Conservation (phyloP, 805 yeast genomes). For the Nakazawaea sp. region DNA sequence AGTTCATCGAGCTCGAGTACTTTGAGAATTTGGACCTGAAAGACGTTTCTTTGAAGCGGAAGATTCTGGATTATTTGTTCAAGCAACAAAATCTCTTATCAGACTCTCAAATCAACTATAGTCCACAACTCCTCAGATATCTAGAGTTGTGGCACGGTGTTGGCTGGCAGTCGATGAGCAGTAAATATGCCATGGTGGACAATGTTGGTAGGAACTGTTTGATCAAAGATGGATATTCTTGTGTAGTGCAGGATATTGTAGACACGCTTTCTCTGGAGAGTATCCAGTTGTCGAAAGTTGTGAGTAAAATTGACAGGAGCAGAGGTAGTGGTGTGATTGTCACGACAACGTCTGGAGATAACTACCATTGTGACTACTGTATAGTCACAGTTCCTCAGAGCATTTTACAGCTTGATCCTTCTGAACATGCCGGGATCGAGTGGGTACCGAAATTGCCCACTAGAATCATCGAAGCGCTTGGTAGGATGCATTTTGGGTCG, state of each 20-base stretch:
- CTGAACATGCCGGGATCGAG: constrained; percentile 35
- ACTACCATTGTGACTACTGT: constrained; percentile 41
- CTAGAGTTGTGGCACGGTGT: constrained; percentile 80
- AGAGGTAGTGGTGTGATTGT: constrained; percentile 19
- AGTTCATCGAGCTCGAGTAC: constrained; percentile 50
- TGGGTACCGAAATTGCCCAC: constrained; percentile 55
- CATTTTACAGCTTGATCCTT: constrained; percentile 37
- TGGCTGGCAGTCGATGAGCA: constrained; percentile 59
- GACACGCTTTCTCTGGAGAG: constrained; percentile 29
- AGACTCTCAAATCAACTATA: constrained; percentile 40
- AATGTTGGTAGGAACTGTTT: constrained; percentile 77
- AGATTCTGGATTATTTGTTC: constrained; percentile 37
- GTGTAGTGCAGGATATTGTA: constrained; percentile 39
- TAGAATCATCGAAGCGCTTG: constrained; percentile 33
- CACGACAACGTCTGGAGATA: constrained; percentile 25
- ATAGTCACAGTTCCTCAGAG: constrained; percentile 79
- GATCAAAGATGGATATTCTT: constrained; percentile 53
- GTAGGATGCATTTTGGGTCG: constrained; percentile 51
- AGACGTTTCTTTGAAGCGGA: constrained; percentile 48
- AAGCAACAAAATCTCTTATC: constrained; percentile 41
- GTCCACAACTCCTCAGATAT: constrained; percentile 46
- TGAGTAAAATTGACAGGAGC: constrained; percentile 29
- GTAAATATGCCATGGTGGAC: constrained; percentile 60
- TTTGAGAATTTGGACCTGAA: constrained; percentile 37
- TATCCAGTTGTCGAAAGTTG: constrained; percentile 36